These are phyloP conservation scores for Setomelanomma holmii DNA, from an alignment of 2,329 filamentous ascomycete genomes.

Conservation along the genomic window DNA sequence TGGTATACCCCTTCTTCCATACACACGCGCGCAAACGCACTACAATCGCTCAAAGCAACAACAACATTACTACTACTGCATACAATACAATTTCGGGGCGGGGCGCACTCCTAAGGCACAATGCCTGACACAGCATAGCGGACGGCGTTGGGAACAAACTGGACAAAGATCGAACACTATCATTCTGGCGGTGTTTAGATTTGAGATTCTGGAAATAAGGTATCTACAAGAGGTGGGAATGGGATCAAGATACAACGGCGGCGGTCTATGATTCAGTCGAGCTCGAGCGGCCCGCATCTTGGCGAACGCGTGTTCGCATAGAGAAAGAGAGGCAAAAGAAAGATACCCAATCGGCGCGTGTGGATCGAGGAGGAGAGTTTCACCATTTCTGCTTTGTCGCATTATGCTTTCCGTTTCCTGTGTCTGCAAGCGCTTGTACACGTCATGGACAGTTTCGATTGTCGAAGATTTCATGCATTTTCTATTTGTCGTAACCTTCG, in stretches of 20 bases:
- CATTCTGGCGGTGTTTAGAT: slow-evolving; percentile 13
- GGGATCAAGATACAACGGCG: slow-evolving; percentile 8
- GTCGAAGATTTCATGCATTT: slow-evolving; percentile 1
- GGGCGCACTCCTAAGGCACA: slow-evolving; percentile 6
- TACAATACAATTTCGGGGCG: slow-evolving; percentile 2
- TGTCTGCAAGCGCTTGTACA: slow-evolving; percentile 4
- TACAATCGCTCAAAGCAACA: slow-evolving; percentile 18
- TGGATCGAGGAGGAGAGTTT: slow-evolving; percentile 10
- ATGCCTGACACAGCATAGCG: slow-evolving; percentile 30
- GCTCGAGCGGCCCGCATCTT: background rate
- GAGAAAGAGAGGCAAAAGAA: too few species aligned
- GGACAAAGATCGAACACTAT: slow-evolving; percentile 19
- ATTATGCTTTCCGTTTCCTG: background rate
- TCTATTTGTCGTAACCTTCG: too few species aligned
- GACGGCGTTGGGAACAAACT: slow-evolving; percentile 33
- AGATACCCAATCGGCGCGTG: slow-evolving; percentile 32
- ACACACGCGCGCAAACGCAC: slow-evolving; percentile 6
- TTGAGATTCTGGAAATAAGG: slow-evolving; percentile 22
- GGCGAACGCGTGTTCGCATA: slow-evolving; percentile 15
- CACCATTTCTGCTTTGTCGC: background rate
- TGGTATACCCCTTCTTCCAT: slow-evolving; percentile 35
- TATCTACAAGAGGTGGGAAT: slow-evolving; percentile 10
- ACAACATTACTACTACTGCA: slow-evolving; percentile 6
- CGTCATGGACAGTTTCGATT: slow-evolving; percentile 3
- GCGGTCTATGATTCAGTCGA: background rate